Evolutionary conservation across 352 stramenopile genomes (phyloP).

Genomic region (Phytopythium ostracodes): DNA sequence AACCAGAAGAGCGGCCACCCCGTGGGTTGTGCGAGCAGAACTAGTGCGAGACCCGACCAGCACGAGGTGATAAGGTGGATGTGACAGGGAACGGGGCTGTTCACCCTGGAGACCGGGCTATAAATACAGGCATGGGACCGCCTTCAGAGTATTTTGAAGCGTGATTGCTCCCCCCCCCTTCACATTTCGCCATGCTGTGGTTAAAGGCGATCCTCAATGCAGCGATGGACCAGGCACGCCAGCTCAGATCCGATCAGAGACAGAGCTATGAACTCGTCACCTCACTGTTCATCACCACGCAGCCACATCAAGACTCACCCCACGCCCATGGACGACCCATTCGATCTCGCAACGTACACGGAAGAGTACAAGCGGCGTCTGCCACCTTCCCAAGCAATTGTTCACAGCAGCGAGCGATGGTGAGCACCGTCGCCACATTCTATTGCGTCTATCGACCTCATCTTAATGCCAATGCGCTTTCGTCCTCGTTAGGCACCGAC

Average conservation of each 20-base stretch:
- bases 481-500: slow-evolving; percentile 21
- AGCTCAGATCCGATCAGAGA: not conserved
- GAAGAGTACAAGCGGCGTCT: slow-evolving; percentile 24
- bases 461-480: not conserved
- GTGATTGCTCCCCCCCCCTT: too few relatives aligned
- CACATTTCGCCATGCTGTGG: not conserved
- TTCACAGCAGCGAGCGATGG: slow-evolving; percentile 21
- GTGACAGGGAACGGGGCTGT: not conserved
- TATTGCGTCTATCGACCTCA: not conserved
- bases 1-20: not conserved
- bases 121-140: not conserved
- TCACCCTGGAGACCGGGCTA: not conserved
- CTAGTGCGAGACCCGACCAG: too few relatives aligned
- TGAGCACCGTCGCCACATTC: not conserved
- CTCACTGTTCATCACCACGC: too few relatives aligned
- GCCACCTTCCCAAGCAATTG: slow-evolving; percentile 11
- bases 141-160: not conserved
- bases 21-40: not conserved
- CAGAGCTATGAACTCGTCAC: not conserved
- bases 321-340: slow-evolving; percentile 10
- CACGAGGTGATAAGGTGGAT: too few relatives aligned
- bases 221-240: not conserved
- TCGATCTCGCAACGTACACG: slow-evolving; percentile 42
- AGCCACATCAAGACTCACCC: not conserved
- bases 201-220: not conserved